Evolutionary conservation across 2,329 filamentous ascomycete species (phyloP), one percentile per base, ranked within the genome.

Genomic region (Gremmenia infestans): DNA sequence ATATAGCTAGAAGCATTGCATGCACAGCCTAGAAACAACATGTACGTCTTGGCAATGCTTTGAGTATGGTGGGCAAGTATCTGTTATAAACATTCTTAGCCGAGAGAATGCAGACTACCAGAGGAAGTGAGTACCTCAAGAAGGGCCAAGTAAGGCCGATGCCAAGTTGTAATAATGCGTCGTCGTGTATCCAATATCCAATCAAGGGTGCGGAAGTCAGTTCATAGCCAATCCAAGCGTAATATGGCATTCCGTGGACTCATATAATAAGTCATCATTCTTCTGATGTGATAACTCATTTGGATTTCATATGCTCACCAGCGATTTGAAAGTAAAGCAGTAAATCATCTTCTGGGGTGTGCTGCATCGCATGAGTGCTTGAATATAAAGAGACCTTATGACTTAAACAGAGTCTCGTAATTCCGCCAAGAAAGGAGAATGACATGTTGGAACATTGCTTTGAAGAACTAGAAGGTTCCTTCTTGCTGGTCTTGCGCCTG

Each of bases 141-240:
- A 8, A 82, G 70, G 3, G 75, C 70, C 35, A 81, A 62, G 57
- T 79, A 83, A 3, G 80, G 76, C 5, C 81, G 77, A 66, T 85
- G 81, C 81, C 80, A 84, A 17, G 58, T 59, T n/a, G 63, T 39
- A 49, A 68, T 5, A 22, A 64, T 54, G n/a, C 64, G 65, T 25
- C 55, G 61, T 50, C 49, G 17, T 32, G 45, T 28, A 23, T 43
- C 4, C 90, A 94, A 70, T 91, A 94, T 4, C 58, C 53, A 36
- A 48, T 50, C 19, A 23, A 25, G 28, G 52, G 37, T 11, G 47
- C 40, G 19, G 19, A 19, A 19, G 19, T 19, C 19, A 19, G 19
- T 23, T 54, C 43, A 17, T 43, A 50, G 14, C 28, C 47, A 46
- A 56, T 50, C 56, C 58, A 60, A 11, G 52, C 11, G n/a, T 37